phyloP scores from a whole-genome alignment of 192 early-diverging fungal species.

The Entrophospora sp. region DNA sequence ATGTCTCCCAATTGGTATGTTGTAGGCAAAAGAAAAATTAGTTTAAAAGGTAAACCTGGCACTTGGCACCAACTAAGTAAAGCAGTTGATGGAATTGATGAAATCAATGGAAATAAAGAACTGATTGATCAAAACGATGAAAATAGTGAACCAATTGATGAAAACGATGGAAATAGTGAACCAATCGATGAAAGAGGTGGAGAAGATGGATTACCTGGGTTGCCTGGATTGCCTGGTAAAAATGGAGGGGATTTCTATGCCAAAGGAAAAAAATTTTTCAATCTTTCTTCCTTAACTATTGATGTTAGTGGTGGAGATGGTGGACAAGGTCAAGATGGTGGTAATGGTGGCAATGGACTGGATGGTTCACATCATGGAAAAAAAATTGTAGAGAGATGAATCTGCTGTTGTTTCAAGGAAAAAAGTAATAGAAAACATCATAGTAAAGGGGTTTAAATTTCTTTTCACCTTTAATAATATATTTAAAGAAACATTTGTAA shows the following conservation, averaged over 20 bases:
- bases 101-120: background rate
- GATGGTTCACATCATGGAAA: background rate
- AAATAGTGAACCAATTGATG: background rate
- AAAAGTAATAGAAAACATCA: background rate
- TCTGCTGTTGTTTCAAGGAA: background rate
- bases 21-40: background rate
- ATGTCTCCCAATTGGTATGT: background rate
- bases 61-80: background rate
- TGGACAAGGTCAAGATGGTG: background rate
- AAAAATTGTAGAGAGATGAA: background rate
- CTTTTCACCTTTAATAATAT: background rate
- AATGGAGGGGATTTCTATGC: background rate
- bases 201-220: no score
- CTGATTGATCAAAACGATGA: background rate
- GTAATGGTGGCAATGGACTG: background rate
- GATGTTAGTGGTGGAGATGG: background rate
- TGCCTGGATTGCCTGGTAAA: background rate
- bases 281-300: background rate
- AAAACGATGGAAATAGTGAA: background rate
- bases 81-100: background rate
- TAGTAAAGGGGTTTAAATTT: background rate
- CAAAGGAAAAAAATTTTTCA: background rate
- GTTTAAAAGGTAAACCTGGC: background rate
- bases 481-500: background rate
- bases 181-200: background rate